phyloP scores from a whole-genome alignment of 805 yeast species.

The Spathaspora boniae region DNA sequence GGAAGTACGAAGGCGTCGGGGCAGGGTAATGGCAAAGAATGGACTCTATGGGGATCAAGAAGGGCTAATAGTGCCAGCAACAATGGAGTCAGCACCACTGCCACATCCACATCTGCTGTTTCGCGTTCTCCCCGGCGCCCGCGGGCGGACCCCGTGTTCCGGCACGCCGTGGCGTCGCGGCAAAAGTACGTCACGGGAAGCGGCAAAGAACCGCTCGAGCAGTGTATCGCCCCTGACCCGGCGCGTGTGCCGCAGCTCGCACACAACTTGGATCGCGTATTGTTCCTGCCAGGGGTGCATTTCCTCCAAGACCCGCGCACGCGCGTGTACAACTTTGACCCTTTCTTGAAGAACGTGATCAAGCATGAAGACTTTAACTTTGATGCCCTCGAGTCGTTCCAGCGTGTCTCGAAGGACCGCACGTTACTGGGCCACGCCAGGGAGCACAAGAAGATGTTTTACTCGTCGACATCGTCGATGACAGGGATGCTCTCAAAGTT shows the following conservation, averaged over 20 bases:
- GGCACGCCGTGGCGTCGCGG: no score
- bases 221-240: slow-evolving; percentile 14
- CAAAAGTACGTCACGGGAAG: no score
- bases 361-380: slow-evolving; percentile 66
- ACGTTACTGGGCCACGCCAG: slow-evolving; percentile 47
- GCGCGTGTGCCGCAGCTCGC: slow-evolving; percentile 52
- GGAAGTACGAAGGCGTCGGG: no score
- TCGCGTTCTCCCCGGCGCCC: no score
- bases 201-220: slow-evolving; percentile 3
- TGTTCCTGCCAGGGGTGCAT: slow-evolving; percentile 82
- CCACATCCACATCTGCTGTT: no score
- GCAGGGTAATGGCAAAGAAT: no score
- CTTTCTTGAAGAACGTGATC: slow-evolving; percentile 55
- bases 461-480: slow-evolving; percentile 87
- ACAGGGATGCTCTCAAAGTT: slow-evolving; percentile 71
- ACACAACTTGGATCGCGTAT: slow-evolving; percentile 64
- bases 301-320: slow-evolving; percentile 76
- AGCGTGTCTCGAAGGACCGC: slow-evolving; percentile 66
- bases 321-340: slow-evolving; percentile 64
- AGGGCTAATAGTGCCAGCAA: no score
- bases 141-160: no score
- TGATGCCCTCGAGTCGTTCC: slow-evolving; percentile 51
- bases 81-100: no score
- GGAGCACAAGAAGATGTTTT: slow-evolving; percentile 37
- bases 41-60: no score